Base-by-base conservation (phyloP, 805 yeast species). In the Candida ficus region DNA sequence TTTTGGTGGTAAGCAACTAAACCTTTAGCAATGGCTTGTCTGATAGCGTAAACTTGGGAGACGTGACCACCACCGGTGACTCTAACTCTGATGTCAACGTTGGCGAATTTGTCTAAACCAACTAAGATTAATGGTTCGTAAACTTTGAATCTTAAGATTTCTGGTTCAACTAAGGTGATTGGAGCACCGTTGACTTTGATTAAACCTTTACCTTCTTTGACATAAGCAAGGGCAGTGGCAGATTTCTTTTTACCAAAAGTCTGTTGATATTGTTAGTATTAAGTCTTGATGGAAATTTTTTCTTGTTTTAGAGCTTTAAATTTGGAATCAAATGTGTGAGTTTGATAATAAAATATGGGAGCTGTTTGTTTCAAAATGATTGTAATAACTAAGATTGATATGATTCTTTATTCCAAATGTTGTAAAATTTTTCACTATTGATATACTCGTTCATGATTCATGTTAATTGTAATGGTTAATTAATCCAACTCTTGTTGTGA, bases 21-120 rank as follows among this genome's bases (percentile, higher is more conserved):
- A 74, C 99, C 99, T 81, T 93, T 93, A 66, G 99, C 98, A 72
- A 93, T 87, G 57, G 99, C 99, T 73, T 93, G 99, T 82, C 99
- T 91, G 76, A 93, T 93, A 62, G 99, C 99, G 80, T 93, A 93
- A 60, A 93, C 95, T 81, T 93, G 99, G 56, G 98, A 91, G 61
- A 91, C 97, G 84, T 93, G 99, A 79, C 99, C 99, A 89, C 99
- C 99, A 76, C 99, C 99, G 69, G 96, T 81, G 68, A 93, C 98
- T 75, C 93, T 83, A 70, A 93, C 95, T 80, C 98, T 91, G 78
- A 93, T 88, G 77, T 93, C 99, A 65, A 93, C 83, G 80, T 83
- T 82, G 73, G 95, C 91, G 78, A 89, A 93, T 78, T 93, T 93
- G 82, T 93, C 98, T 68, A 93, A 81, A 67, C 99, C 99, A 67